phyloP scores from a whole-genome alignment of 1,139 yeast species.

The Keqinozyma sinolaborantium region DNA sequence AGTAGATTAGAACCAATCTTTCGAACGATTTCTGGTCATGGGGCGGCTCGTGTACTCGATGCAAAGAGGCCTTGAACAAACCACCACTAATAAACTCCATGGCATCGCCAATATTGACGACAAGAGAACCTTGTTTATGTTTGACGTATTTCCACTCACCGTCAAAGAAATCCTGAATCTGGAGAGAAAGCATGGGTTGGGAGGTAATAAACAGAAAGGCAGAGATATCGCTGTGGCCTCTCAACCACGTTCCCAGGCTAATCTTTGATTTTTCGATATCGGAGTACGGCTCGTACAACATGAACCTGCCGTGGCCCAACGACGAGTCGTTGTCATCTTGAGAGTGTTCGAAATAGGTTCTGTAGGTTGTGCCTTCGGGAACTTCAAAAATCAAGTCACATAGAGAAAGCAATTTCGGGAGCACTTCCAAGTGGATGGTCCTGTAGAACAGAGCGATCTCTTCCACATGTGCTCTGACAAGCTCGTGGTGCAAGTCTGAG shows the following conservation, averaged over 20 bases:
- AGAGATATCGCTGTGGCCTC: conserved; percentile 50
- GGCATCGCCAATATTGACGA: conserved; percentile 50
- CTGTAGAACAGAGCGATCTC: conserved; percentile 35
- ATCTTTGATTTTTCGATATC: conserved; percentile 4
- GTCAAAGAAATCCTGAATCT: conserved; percentile 42
- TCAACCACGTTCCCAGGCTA: conserved; percentile 29
- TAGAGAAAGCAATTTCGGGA: conserved; percentile 28
- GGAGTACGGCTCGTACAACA: conserved; percentile 37
- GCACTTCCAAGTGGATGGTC: conserved; percentile 27
- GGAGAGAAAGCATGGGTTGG: conserved; percentile 48
- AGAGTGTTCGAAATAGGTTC: conserved; percentile 25
- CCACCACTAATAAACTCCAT: conserved; percentile 49
- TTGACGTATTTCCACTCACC: conserved; percentile 48
- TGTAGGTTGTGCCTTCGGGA: conserved; percentile 38
- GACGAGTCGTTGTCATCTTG: conserved; percentile 22
- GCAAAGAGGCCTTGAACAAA: conserved; percentile 44
- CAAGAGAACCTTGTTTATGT: conserved; percentile 41
- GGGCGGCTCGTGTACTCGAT: conserved; percentile 46
- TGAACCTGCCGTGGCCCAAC: conserved; percentile 39
- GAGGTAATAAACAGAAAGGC: conserved; percentile 48
- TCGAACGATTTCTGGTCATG: conserved; percentile 33
- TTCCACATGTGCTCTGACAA: conserved; percentile 27
- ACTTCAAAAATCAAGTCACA: conserved; percentile 40
- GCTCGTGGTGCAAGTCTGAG: conserved; percentile 29
- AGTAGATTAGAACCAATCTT: conserved; percentile 43